Percentiles rank a stretch among this genome's conserved stretches.
These are phyloP conservation scores for Hyaloscypha variabilis DNA, from an alignment of 495 filamentous ascomycete species.

Conservation along the genomic window DNA sequence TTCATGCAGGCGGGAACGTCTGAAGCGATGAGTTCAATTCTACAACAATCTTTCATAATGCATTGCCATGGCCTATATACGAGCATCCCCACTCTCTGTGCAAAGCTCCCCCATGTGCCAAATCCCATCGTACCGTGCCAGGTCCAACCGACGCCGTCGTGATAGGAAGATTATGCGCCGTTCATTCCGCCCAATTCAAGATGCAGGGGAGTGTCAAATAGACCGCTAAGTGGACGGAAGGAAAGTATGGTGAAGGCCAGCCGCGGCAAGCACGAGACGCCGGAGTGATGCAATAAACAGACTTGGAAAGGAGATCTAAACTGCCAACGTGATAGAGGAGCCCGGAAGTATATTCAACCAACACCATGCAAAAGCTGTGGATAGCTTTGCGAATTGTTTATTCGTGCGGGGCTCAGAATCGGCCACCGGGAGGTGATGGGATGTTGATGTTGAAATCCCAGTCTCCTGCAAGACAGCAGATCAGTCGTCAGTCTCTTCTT, in stretches of 20 bases:
- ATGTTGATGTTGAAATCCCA: conserved; percentile 41
- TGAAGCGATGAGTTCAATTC: neutral
- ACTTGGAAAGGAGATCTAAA: neutral
- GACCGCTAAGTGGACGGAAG: conserved; percentile 6
- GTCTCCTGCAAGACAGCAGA: conserved; percentile 31
- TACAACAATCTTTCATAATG: conserved; percentile 8
- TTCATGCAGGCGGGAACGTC: neutral
- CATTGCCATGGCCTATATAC: neutral
- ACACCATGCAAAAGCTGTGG: neutral
- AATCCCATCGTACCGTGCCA: neutral
- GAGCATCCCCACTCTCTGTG: neutral
- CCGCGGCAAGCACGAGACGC: conserved; percentile 1
- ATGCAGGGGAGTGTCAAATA: conserved; percentile 7
- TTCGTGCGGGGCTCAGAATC: neutral
- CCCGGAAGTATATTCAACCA: neutral
- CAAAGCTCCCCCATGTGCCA: neutral
- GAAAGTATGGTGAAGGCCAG: neutral
- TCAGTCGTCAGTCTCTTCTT: conserved; percentile 23
- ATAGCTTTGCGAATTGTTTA: neutral
- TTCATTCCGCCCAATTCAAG: neutral
- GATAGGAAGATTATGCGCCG: conserved; percentile 1
- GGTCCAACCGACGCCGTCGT: neutral
- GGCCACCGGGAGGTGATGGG: conserved; percentile 12
- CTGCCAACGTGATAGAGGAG: neutral
- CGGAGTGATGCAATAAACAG: conserved; percentile 12